Base-by-base conservation (phyloP, 768 basidiomycete genomes). In the Leccinum longicurvipes region DNA sequence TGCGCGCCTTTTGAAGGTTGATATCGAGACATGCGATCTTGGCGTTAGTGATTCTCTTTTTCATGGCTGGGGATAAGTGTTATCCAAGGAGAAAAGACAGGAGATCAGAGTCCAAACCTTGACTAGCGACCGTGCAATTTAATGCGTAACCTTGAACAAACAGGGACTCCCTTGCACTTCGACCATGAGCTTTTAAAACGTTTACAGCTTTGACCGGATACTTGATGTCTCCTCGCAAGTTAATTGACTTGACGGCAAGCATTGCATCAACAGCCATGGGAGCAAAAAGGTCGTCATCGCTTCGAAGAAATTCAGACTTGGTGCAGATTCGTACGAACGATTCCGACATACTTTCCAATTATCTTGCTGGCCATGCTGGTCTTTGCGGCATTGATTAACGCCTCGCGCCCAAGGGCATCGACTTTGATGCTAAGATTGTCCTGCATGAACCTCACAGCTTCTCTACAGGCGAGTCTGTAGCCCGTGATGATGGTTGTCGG, bases 151-250 rank as follows among this genome's bases (percentile, higher is more conserved):
- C 97, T 66, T 89, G 90, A 47, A 99, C 90, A 69, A 89, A 94
- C 58, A 97, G 67, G 42, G 95, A 98, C 72, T 99, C 97, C 61
- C 94, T 82, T 23, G 97, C 92, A 70, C 93, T 95, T 74, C 85
- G 86, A 52, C 97, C 97, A 64, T 99, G 97, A 3, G 97, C 97
- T 74, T 99, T 99, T 63, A 99, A 79, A 27, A 98, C 85, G 68
- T 99, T 99, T 60, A 99, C 97, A 5, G 97, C 97, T 74, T 99
- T 98, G 58, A 99, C 97, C 6, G 97, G 97, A 74, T 98, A 99
- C 73, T 98, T 98, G 68, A 90, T 87, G 70, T 99, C 97, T 28
- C 97, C 97, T 51, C 93, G 84, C 60, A 86, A 75, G 71, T 98
- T 98, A 65, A 92, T 85, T 6, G 93, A 94, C 77, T 87, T 94